Evolutionary conservation across 371 early-diverging fungal species (phyloP).

Genomic region (Blakeslea trispora): DNA sequence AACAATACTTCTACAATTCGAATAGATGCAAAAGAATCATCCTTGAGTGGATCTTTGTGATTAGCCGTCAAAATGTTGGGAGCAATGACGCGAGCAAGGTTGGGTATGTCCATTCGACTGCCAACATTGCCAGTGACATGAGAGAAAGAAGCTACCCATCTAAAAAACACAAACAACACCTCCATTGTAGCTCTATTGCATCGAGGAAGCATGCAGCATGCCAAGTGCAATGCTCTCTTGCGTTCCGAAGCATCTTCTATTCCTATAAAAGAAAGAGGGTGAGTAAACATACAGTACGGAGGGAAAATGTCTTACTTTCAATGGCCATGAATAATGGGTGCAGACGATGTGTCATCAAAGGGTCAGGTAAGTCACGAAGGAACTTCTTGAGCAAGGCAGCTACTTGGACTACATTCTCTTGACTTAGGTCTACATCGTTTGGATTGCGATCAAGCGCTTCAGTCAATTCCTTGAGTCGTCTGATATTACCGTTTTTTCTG

Average conservation of each 20-base stretch:
- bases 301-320: slow-evolving; percentile 46
- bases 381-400: slow-evolving; percentile 96
- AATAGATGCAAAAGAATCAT: slow-evolving; percentile 76
- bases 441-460: slow-evolving; percentile 83
- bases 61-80: slow-evolving; percentile 91
- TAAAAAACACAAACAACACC: slow-evolving; percentile 83
- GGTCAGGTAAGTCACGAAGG: slow-evolving; percentile 93
- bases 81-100: slow-evolving; percentile 91
- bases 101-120: slow-evolving; percentile 93
- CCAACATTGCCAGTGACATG: slow-evolving; percentile 77
- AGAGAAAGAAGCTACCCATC: slow-evolving; percentile 80
- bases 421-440: slow-evolving; percentile 63
- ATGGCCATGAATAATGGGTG: slow-evolving; percentile 81
- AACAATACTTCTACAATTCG: slow-evolving; percentile 75
- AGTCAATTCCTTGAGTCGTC: slow-evolving; percentile 77
- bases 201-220: slow-evolving; percentile 86
- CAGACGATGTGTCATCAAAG: slow-evolving; percentile 88
- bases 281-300: not conserved
- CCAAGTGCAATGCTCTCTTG: slow-evolving; percentile 74
- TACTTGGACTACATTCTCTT: slow-evolving; percentile 86
- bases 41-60: slow-evolving; percentile 77
- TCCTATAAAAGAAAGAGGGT: slow-evolving; percentile 22
- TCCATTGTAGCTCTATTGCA: slow-evolving; percentile 89
- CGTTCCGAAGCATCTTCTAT: slow-evolving; percentile 54
- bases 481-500: slow-evolving; percentile 96